These are phyloP conservation scores for Saturnispora mendoncae DNA, from an alignment of 805 yeast species.

Conservation along the genomic window DNA sequence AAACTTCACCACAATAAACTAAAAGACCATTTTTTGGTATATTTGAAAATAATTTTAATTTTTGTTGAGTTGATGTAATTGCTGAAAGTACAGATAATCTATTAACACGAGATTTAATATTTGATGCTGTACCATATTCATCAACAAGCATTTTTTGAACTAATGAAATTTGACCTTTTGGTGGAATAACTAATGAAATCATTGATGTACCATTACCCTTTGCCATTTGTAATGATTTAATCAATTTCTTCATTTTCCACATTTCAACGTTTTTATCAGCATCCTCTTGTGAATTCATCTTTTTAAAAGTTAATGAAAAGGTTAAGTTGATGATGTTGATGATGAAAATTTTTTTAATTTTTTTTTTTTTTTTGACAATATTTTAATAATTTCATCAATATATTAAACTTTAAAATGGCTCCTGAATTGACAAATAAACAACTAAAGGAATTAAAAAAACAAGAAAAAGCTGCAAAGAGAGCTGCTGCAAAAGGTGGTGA, in stretches of 20 bases:
- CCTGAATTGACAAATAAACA: constrained; percentile 10
- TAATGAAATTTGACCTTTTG: constrained; percentile 86
- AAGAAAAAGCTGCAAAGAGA: constrained; percentile 7
- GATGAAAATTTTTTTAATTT: constrained; percentile 4
- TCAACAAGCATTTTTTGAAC: constrained; percentile 88
- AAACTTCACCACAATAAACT: constrained; percentile 95
- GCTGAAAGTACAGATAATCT: constrained; percentile 92
- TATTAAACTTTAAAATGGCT: constrained; percentile 1
- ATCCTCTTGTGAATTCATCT: constrained; percentile 52
- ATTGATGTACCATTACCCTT: constrained; percentile 99
- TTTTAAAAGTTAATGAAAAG: constrained; percentile 11
- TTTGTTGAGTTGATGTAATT: constrained; percentile 96
- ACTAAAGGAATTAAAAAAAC: constrained; percentile 10
- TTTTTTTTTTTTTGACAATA: not conserved
- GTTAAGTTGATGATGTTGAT: too few species aligned
- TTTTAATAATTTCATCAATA: not conserved
- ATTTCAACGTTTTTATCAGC: constrained; percentile 96
- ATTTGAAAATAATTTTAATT: constrained; percentile 76
- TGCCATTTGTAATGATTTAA: constrained; percentile 80
- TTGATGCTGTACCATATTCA: constrained; percentile 98
- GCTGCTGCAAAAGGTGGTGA: not conserved
- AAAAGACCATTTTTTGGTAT: constrained; percentile 96
- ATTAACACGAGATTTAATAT: constrained; percentile 95
- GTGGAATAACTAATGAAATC: constrained; percentile 95
- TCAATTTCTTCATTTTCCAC: constrained; percentile 96